These are phyloP conservation scores for Phytopythium cucurbitacearum DNA, from an alignment of 352 stramenopile species.

Conservation along the genomic window DNA sequence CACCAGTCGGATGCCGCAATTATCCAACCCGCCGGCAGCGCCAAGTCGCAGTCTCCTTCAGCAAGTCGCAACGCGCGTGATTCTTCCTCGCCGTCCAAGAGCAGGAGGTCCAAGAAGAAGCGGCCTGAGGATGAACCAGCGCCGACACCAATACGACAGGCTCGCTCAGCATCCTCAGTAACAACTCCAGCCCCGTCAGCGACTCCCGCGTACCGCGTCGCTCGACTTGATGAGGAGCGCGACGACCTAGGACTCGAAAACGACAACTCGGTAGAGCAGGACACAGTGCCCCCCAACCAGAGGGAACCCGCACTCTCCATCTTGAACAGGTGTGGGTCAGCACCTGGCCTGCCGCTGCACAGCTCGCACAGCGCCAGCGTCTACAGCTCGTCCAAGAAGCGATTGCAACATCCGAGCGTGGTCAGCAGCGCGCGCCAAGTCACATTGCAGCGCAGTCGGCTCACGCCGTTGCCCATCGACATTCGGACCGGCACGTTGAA, in stretches of 20 bases:
- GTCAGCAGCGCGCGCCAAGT: constrained; percentile 33
- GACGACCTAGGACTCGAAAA: neutral
- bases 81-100: constrained; percentile 5
- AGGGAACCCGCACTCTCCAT: constrained; percentile 15
- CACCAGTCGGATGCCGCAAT: constrained; percentile 29
- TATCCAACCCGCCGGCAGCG: constrained; percentile 24
- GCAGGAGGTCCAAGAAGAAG: constrained; percentile 14
- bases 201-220: too few species aligned
- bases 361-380: constrained; percentile 43
- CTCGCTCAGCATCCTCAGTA: neutral
- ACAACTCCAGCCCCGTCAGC: too few species aligned
- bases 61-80: constrained; percentile 2
- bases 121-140: neutral
- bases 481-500: constrained; percentile 33
- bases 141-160: neutral
- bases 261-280: neutral
- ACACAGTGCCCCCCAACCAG: neutral
- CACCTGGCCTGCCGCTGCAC: constrained; percentile 54
- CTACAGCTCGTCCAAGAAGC: constrained; percentile 71
- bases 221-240: neutral
- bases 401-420: constrained; percentile 21
- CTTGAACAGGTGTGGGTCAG: constrained; percentile 57
- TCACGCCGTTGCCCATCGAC: constrained; percentile 55
- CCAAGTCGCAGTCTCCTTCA: constrained; percentile 6
- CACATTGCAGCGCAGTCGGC: constrained; percentile 44